Evolutionary conservation across 208 protist species (phyloP).

Genomic region (Crithidia fasciculata): DNA sequence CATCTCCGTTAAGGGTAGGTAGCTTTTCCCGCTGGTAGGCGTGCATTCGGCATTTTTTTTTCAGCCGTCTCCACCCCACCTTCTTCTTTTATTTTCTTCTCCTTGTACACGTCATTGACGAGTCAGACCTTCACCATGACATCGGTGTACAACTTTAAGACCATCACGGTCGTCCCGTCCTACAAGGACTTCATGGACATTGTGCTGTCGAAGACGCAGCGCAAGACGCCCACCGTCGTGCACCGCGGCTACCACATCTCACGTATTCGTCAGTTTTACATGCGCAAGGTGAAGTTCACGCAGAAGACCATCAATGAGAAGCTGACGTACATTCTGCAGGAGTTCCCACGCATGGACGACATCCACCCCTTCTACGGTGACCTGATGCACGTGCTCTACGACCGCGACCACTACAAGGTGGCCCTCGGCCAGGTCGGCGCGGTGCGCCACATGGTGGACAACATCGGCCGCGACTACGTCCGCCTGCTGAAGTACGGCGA

Average conservation of each 20-base stretch:
- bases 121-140: constrained; percentile 47
- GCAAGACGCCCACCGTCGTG: constrained; percentile 99
- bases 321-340: constrained; percentile 95
- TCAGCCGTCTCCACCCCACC: background rate
- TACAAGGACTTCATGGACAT: constrained; percentile 99
- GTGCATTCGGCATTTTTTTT: no score
- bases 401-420: constrained; percentile 99
- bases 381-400: constrained; percentile 99
- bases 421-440: constrained; percentile 99
- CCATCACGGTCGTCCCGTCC: constrained; percentile 97
- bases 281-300: constrained; percentile 99
- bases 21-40: no score
- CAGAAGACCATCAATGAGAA: constrained; percentile 98
- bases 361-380: constrained; percentile 99
- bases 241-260: constrained; percentile 99
- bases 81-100: background rate
- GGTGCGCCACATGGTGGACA: constrained; percentile 97
- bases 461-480: constrained; percentile 98
- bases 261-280: constrained; percentile 99
- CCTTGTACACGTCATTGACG: constrained; percentile 9
- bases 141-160: constrained; percentile 98
- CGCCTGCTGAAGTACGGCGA: constrained; percentile 99
- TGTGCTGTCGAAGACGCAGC: constrained; percentile 99
- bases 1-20: no score
- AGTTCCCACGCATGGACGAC: constrained; percentile 98